Percentiles rank a stretch among this genome's conserved stretches.
Evolutionary conservation across 768 basidiomycete species (phyloP).

Genomic region (Psilocybe subaeruginosa): DNA sequence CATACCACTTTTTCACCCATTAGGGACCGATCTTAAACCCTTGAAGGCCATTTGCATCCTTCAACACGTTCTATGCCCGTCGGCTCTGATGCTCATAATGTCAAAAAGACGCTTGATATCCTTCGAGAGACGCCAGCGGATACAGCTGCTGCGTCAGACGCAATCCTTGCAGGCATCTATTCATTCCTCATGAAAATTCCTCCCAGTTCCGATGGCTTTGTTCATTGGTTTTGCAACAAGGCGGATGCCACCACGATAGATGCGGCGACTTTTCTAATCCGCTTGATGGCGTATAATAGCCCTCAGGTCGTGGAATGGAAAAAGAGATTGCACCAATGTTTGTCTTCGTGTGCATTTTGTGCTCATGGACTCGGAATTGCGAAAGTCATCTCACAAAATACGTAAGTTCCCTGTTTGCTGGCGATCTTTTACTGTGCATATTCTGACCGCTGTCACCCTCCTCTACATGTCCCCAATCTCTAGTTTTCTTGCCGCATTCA

Average conservation of each 20-base stretch:
- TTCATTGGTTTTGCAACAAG: conserved; percentile 85
- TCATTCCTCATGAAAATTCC: conserved; percentile 54
- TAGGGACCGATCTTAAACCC: too few species aligned
- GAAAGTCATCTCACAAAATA: conserved; percentile 64
- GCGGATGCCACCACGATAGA: conserved; percentile 59
- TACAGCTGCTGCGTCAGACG: conserved; percentile 49
- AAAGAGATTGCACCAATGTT: conserved; percentile 50
- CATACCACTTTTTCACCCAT: too few species aligned
- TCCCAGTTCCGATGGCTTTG: conserved; percentile 36
- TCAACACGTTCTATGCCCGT: conserved; percentile 7
- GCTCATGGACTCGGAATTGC: conserved; percentile 65
- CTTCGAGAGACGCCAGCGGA: conserved; percentile 64
- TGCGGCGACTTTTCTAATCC: conserved; percentile 80
- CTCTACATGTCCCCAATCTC: conserved; percentile 7
- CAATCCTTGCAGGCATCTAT: conserved; percentile 52
- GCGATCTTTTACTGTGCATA: not conserved
- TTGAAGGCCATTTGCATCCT: too few species aligned
- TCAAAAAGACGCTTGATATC: conserved; percentile 51
- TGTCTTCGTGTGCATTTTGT: conserved; percentile 71
- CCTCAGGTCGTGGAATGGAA: conserved; percentile 67
- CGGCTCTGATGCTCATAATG: conserved; percentile 24
- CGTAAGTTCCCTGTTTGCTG: conserved; percentile 55
- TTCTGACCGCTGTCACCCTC: conserved; percentile 4
- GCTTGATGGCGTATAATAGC: conserved; percentile 78
- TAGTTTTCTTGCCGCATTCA: conserved; percentile 79